Evolutionary conservation across 257 asterid species (phyloP).

Genomic region (Lithospermum erythrorhizon): DNA sequence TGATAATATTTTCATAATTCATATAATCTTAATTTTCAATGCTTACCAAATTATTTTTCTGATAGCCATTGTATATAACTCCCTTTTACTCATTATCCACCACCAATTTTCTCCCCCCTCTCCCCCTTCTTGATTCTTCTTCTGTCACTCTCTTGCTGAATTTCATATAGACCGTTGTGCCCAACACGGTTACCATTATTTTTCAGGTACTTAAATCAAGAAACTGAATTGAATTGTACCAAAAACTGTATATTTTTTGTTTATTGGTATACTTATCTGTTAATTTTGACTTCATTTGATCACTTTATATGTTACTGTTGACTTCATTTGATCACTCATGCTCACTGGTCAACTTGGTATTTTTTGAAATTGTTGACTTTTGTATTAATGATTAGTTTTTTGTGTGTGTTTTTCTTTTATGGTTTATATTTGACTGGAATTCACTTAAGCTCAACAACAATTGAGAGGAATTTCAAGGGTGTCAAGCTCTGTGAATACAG

Average conservation of each 20-base stretch:
- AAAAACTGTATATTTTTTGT: background rate
- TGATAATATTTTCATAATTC: too few species aligned
- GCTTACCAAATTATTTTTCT: slow-evolving; percentile 13
- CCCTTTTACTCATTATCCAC: slow-evolving; percentile 17
- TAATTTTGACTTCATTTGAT: background rate
- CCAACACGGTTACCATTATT: background rate
- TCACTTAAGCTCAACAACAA: background rate
- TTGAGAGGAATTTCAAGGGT: background rate
- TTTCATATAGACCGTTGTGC: background rate
- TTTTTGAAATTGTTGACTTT: too few species aligned
- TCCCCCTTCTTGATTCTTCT: slow-evolving; percentile 20
- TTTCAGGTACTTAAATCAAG: background rate
- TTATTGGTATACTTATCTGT: background rate
- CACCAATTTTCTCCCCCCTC: slow-evolving; percentile 20
- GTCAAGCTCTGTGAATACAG: too few species aligned
- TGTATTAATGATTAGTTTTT: background rate
- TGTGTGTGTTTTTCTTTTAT: too few species aligned
- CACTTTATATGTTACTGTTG: too few species aligned
- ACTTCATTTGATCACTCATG: too few species aligned
- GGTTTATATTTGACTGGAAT: background rate
- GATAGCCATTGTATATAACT: background rate
- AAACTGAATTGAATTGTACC: background rate
- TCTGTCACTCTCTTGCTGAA: slow-evolving; percentile 3
- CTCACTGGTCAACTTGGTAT: too few species aligned
- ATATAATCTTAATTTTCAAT: too few species aligned